Evolutionary conservation across 306 rosid species (phyloP), one percentile per base, ranked within the genome.

Genomic region (Dryas drummondii): DNA sequence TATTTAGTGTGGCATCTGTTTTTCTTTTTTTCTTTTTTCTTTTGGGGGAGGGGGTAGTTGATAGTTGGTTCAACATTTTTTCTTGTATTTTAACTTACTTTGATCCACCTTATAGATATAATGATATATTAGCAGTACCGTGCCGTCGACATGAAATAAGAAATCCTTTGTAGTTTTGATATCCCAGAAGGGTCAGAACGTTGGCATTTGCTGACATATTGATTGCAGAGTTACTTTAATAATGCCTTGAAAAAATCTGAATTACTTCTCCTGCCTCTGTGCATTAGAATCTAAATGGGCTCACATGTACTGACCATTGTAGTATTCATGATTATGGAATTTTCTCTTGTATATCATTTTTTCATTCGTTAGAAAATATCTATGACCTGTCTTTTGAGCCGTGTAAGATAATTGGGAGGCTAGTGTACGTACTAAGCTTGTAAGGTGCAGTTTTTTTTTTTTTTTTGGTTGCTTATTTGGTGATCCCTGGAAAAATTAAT

Each of bases 311-410:
- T 69, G 74, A 42, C 64, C 1, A 2, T 71, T 54, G 3, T 45
- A 53, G 66, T 56, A 71, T 41, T 58, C 76, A 58, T 27, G 44
- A 16, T 12, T 26, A 27, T 46, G 74, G 67, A 72, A 13, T 27
- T 44, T 40, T 41, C 13, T 71, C 40, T n/a, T 8, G 54, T 42
- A 45, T 11, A 45, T 45, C 19, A 19, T 44, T 44, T 22, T 70
- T 71, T n/a, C 15, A 5, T 17, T 46, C 37, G 3, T 26, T 55
- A 42, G 48, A 71, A 71, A 71, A 71, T 42, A 53, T 56, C 40
- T 52, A 41, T 6, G 52, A 22, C 56, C 17, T 19, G 51, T 26
- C n/a, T 44, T 22, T 26, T 67, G 41, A 47, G 12, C 1, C 6
- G 0, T 41, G 10, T 70, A 70, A 51, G 49, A 53, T 70, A 13